These are phyloP conservation scores for Monilinia fructicola DNA, from an alignment of 2,329 filamentous ascomycete genomes.

Conservation along the genomic window DNA sequence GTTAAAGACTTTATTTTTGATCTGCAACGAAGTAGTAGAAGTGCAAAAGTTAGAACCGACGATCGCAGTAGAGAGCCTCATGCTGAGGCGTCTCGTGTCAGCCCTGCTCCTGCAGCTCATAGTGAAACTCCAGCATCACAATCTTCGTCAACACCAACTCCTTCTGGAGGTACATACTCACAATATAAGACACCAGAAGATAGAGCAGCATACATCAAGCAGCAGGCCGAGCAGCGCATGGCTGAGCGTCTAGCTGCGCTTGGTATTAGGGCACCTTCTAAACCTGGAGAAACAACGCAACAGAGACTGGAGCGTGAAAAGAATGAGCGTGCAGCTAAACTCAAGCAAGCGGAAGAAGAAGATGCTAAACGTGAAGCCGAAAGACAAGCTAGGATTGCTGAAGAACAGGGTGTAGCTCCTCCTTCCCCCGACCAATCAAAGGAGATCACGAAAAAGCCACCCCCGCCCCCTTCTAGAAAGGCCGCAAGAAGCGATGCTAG, in stretches of 20 bases:
- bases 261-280: slow-evolving; percentile 80
- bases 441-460: slow-evolving; percentile 63
- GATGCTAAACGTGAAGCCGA: slow-evolving; percentile 86
- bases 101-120: slow-evolving; percentile 41
- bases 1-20: slow-evolving; percentile 98
- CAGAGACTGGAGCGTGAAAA: slow-evolving; percentile 88
- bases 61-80: slow-evolving; percentile 46
- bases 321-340: slow-evolving; percentile 80
- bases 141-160: slow-evolving; percentile 48
- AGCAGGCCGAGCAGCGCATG: slow-evolving; percentile 96
- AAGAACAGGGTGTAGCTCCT: slow-evolving; percentile 40
- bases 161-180: slow-evolving; percentile 66
- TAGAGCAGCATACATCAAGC: slow-evolving; percentile 91
- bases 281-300: slow-evolving; percentile 74
- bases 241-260: slow-evolving; percentile 91
- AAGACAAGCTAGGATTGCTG: slow-evolving; percentile 55
- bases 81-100: slow-evolving; percentile 44
- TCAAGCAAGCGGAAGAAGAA: slow-evolving; percentile 90
- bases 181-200: slow-evolving; percentile 91
- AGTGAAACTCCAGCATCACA: slow-evolving; percentile 47
- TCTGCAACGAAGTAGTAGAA: slow-evolving; percentile 80
- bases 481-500: slow-evolving; percentile 59
- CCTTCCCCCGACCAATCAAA: slow-evolving; percentile 31
- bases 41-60: slow-evolving; percentile 65
- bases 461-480: slow-evolving; percentile 80